Evolutionary conservation across 192 early-diverging fungal genomes (phyloP).

Genomic region (Oehlia diaphana): DNA sequence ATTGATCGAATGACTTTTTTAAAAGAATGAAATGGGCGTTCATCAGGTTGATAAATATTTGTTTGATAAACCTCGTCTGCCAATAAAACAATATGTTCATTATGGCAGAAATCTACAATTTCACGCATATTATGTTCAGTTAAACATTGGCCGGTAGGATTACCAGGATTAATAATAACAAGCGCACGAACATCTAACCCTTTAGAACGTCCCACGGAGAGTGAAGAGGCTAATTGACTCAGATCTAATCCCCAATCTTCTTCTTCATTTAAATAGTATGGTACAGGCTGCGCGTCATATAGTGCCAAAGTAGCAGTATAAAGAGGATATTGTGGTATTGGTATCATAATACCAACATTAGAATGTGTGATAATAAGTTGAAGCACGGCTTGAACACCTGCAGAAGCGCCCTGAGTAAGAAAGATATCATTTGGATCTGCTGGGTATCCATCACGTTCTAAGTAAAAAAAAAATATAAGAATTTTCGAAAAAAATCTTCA

Average conservation of each 20-base stretch:
- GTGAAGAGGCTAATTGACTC: slow-evolving; percentile 63
- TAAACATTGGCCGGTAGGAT: slow-evolving; percentile 95
- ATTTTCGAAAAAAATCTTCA: not conserved
- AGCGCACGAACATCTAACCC: slow-evolving; percentile 91
- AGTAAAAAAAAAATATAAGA: not conserved
- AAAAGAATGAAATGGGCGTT: slow-evolving; percentile 93
- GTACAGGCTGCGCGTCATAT: slow-evolving; percentile 82
- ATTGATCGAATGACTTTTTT: slow-evolving; percentile 89
- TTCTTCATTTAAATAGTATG: slow-evolving; percentile 90
- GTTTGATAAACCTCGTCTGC: slow-evolving; percentile 99
- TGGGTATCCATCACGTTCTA: slow-evolving; percentile 87
- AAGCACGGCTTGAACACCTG: slow-evolving; percentile 90
- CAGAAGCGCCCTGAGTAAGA: slow-evolving; percentile 89
- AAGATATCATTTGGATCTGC: slow-evolving; percentile 84
- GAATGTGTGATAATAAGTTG: slow-evolving; percentile 78
- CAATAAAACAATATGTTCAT: slow-evolving; percentile 79
- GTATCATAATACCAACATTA: slow-evolving; percentile 96
- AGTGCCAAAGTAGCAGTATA: slow-evolving; percentile 92
- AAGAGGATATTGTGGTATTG: slow-evolving; percentile 98
- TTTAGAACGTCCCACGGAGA: slow-evolving; percentile 59
- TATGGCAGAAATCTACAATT: slow-evolving; percentile 86
- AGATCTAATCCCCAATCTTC: slow-evolving; percentile 79
- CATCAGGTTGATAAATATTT: slow-evolving; percentile 80
- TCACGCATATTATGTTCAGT: slow-evolving; percentile 80
- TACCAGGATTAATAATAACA: slow-evolving; percentile 98